Evolutionary conservation across 228 moss, liverwort and hornwort genomes (phyloP), one percentile per base, ranked within the genome.

Genomic region (Sphagnum magellanicum): DNA sequence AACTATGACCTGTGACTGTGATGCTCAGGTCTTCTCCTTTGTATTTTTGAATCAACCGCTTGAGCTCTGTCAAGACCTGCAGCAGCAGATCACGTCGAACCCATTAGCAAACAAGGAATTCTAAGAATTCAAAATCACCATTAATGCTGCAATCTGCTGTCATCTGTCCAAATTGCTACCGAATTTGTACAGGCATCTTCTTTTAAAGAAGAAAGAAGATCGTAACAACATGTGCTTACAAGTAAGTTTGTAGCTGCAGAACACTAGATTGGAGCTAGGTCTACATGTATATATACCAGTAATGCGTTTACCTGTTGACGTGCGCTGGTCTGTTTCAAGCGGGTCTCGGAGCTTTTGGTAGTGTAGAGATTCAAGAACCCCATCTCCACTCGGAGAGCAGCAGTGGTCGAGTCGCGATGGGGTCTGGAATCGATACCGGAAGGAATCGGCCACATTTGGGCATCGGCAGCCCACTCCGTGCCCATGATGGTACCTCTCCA

Each of bases 401-500:
- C 6, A 67, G 0, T 16, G 9, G 15, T 50, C n/a, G 12, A 14
- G 0, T n/a, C 5, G 8, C 6, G 8, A 13, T 16, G 0, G 8
- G n/a, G 51, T 5, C 70, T 67, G 5, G 50, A 53, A 61, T 72
- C 75, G 69, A 81, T 8, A 14, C 58, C 5, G 6, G 73, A 70
- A 4, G 75, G 75, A 8, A 67, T n/a, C 53, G 78, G 5, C 4
- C 0, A 0, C 5, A 0, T 10, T 13, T 81, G 63, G 15, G 77
- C 51, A 8, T 78, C 75, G 8, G 72, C 75, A 49, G 72, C 75
- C 84, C 84, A 81, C 62, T 84, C 78, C 46, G 66, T 72, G 32
- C 51, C 61, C 13, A 66, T 79, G 50, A 73, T 15, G 8, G 86
- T 86, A 4, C 85, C 86, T 4, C 86, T 69, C 86, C 89, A 89